Conservation (phyloP, 1,284 basidiomycete species). For the Cerrena zonata region DNA sequence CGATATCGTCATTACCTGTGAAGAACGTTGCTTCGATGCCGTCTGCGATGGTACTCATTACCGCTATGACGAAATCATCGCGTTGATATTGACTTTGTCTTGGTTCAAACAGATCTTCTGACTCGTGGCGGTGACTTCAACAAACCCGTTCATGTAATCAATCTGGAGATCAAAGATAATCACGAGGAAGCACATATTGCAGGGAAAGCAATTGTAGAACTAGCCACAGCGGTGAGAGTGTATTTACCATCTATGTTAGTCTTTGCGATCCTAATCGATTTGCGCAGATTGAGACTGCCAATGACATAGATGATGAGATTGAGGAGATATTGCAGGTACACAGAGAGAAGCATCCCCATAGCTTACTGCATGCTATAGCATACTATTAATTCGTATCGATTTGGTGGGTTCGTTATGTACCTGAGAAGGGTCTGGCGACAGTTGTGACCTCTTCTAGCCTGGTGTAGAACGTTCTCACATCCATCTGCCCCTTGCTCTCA, state of each 20-base stretch:
- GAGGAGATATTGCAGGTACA: constrained; percentile 79
- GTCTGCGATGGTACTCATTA: constrained; percentile 86
- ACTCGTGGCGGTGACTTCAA: constrained; percentile 87
- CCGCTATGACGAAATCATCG: constrained; percentile 2
- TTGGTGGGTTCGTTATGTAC: neutral
- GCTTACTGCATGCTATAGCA: constrained; percentile 83
- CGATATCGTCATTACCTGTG: constrained; percentile 97
- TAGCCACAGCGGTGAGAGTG: constrained; percentile 78
- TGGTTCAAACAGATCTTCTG: constrained; percentile 67
- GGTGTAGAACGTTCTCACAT: no score
- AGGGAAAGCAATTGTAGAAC: constrained; percentile 89
- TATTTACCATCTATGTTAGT: neutral
- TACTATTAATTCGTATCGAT: constrained; percentile 60
- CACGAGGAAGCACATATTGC: constrained; percentile 97
- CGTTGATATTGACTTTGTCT: constrained; percentile 4
- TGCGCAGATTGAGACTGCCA: constrained; percentile 74
- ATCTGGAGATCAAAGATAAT: constrained; percentile 98
- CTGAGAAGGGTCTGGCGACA: no score
- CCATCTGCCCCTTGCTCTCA: no score
- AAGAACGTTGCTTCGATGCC: constrained; percentile 96
- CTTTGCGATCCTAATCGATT: constrained; percentile 6
- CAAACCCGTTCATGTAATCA: constrained; percentile 92
- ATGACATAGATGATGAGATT: constrained; percentile 89
- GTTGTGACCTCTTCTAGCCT: no score
- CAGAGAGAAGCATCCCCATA: constrained; percentile 87